Evolutionary conservation across 257 asterid genomes (phyloP).

Genomic region (Solanum virginianum): DNA sequence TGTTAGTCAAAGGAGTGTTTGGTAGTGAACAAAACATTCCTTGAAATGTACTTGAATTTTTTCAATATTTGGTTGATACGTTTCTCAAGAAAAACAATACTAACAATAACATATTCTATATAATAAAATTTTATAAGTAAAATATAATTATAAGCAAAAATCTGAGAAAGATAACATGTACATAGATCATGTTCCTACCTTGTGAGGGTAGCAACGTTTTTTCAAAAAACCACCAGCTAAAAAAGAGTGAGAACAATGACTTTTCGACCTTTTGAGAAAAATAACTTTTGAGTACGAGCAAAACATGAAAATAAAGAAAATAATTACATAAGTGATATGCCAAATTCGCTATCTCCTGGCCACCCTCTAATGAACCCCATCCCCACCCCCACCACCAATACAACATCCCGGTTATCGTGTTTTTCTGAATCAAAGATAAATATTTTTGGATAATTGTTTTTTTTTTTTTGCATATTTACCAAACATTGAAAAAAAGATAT

Average conservation of each 20-base stretch:
- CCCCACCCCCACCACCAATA: background rate
- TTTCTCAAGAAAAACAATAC: background rate
- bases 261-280: background rate
- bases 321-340: background rate
- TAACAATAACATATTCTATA: too few species aligned
- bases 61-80: background rate
- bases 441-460: background rate
- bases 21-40: background rate
- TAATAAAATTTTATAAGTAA: too few species aligned
- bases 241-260: too few species aligned
- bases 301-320: too few species aligned
- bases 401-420: background rate
- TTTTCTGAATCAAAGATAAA: background rate
- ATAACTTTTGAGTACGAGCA: background rate
- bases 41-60: background rate
- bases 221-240: too few species aligned
- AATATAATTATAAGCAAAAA: too few species aligned
- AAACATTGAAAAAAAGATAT: too few species aligned
- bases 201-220: too few species aligned
- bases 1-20: background rate
- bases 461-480: background rate
- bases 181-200: too few species aligned
- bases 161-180: too few species aligned
- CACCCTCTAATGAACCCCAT: background rate
- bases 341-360: background rate